phyloP scores from a whole-genome alignment of 495 filamentous ascomycete species.

The Podospora didyma region DNA sequence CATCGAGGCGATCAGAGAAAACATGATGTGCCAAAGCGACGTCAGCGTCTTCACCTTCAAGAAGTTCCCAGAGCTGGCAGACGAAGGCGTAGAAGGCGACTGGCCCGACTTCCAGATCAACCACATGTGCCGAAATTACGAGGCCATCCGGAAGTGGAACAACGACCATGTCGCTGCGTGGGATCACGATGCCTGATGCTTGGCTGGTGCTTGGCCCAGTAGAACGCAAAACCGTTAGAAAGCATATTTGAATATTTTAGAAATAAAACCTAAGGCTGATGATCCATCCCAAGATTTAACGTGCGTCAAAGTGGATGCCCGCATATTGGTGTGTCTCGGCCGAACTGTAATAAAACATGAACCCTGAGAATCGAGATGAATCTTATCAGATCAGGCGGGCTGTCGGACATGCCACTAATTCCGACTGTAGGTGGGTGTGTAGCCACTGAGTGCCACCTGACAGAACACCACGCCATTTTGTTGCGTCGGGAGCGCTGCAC shows the following conservation, averaged over 20 bases:
- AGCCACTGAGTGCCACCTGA: not conserved
- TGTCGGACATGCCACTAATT: too few relatives aligned
- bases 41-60: conserved; percentile 50
- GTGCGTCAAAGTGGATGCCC: too few relatives aligned
- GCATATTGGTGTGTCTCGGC: too few relatives aligned
- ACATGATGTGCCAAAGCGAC: conserved; percentile 49
- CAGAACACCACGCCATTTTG: not conserved
- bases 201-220: too few relatives aligned
- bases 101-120: conserved; percentile 47
- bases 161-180: conserved; percentile 45
- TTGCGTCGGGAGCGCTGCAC: not conserved
- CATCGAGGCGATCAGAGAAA: conserved; percentile 47
- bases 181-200: conserved; percentile 20
- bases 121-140: conserved; percentile 49
- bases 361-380: too few relatives aligned
- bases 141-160: conserved; percentile 45
- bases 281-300: too few relatives aligned
- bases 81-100: conserved; percentile 34
- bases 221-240: too few relatives aligned
- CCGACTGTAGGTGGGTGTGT: too few relatives aligned
- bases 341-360: too few relatives aligned
- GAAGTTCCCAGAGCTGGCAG: conserved; percentile 25
- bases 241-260: too few relatives aligned
- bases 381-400: too few relatives aligned
- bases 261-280: too few relatives aligned